Conservation (phyloP, 225 moss, liverwort and hornwort genomes). For the Pseudoscleropodium purum region DNA sequence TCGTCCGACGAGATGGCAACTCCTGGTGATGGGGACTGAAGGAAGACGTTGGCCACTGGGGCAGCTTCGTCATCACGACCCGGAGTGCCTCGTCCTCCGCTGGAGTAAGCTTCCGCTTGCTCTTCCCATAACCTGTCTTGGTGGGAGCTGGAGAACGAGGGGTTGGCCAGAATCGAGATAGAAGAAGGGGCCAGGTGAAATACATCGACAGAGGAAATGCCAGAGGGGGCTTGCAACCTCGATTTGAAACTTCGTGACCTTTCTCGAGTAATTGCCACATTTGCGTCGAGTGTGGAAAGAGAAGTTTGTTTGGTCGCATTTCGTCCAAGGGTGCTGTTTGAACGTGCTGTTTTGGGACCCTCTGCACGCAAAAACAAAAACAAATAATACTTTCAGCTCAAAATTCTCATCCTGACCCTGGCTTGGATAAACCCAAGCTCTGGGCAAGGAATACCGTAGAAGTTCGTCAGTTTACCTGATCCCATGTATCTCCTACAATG, state of each 20-base stretch:
- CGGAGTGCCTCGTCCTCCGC: slow-evolving; percentile 37
- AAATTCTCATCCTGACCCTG: not conserved
- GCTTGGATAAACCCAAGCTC: not conserved
- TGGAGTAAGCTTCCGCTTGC: slow-evolving; percentile 43
- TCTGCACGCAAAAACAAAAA: not conserved
- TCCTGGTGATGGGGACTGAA: slow-evolving; percentile 23
- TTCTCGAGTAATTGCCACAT: slow-evolving; percentile 24
- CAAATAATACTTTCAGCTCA: not conserved
- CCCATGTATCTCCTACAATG: not conserved
- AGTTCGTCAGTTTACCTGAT: not conserved
- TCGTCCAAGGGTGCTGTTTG: slow-evolving; percentile 8
- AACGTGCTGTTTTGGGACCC: slow-evolving; percentile 1
- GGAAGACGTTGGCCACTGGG: slow-evolving; percentile 4
- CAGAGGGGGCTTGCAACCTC: slow-evolving; percentile 22
- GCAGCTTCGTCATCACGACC: slow-evolving; percentile 32
- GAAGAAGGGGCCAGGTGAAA: slow-evolving; percentile 33
- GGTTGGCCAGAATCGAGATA: slow-evolving; percentile 39
- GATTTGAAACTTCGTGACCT: slow-evolving; percentile 31
- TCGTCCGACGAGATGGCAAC: slow-evolving; percentile 9
- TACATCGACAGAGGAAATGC: slow-evolving; percentile 5
- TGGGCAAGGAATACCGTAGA: not conserved
- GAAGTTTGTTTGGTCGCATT: not conserved
- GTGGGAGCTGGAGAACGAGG: slow-evolving; percentile 40
- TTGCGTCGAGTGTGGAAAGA: slow-evolving; percentile 8
- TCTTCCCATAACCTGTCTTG: slow-evolving; percentile 44